Evolutionary conservation across 2,329 filamentous ascomycete genomes (phyloP), one percentile per base, ranked within the genome.

Genomic region (Xylaria sp.): DNA sequence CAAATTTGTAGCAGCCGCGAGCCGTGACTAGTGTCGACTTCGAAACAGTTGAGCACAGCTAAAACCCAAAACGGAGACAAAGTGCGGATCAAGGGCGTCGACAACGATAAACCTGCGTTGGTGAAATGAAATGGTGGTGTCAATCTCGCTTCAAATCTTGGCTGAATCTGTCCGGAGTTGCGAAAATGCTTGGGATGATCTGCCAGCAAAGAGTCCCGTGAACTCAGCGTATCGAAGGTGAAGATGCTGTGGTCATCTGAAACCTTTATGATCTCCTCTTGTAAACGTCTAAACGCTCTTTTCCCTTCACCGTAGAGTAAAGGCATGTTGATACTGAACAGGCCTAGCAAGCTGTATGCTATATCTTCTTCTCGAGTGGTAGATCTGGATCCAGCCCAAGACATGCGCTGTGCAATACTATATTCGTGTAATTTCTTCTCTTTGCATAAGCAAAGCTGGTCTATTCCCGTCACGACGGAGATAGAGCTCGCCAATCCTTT

Each of bases 211-310:
- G 63, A 66, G 25, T 66, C 34, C 3, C 30, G 25, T 34, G 63
- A 66, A 32, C 10, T 30, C 10, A 20, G 10, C 13, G 63, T 48
- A 43, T 66, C 32, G 34, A 66, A 66, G n/a, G 58, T 52, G 23
- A 66, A 30, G 5, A 66, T 66, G 50, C 63, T 66, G 39, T 66
- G 64, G 18, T 66, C 64, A 32, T 66, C 60, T 13, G 64, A 63
- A 52, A 34, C 36, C 36, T 63, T 66, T 10, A 48, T 53, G 23
- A 66, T 66, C 25, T 66, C 64, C 4, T 66, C 64, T 13, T 66
- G 64, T 25, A 66, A 36, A 9, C 64, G 59, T 28, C 45, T 13
- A 28, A 66, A 66, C 2, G 64, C 64, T 23, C 61, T 63, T 6
- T 15, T 8, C 18, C 64, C 59, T 39, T 66, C 64, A 1, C 64